phyloP scores from a whole-genome alignment of 1,284 basidiomycete species.

The Puccinia coronata region DNA sequence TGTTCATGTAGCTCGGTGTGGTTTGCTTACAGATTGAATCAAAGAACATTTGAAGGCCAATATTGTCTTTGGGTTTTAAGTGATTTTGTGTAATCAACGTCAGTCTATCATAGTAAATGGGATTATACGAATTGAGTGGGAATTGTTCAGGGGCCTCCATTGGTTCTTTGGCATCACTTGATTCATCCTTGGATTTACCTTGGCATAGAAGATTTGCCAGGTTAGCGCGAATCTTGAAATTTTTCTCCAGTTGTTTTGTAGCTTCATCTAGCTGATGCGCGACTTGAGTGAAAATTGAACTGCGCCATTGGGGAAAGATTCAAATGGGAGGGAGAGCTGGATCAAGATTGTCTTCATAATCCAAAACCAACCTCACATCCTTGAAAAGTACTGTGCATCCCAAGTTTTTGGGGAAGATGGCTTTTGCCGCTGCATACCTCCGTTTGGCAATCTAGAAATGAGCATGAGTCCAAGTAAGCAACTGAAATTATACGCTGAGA shows the following conservation, averaged over 20 bases:
- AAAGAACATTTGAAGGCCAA: not conserved
- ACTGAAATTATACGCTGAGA: no score
- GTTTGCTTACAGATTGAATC: not conserved
- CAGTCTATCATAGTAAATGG: conserved; percentile 2
- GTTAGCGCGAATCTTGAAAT: not conserved
- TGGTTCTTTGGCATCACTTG: not conserved
- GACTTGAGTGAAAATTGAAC: conserved; percentile 1
- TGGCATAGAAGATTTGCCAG: not conserved
- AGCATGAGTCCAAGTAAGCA: no score
- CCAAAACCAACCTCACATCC: not conserved
- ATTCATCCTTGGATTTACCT: not conserved
- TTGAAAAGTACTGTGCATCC: conserved; percentile 1
- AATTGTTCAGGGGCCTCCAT: not conserved
- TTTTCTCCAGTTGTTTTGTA: not conserved
- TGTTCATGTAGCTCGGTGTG: conserved; percentile 4
- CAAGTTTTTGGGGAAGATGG: not conserved
- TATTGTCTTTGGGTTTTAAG: not conserved
- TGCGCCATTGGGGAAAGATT: conserved; percentile 27
- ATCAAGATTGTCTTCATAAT: conserved; percentile 19
- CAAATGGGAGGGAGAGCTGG: not conserved
- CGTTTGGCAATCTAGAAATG: not conserved
- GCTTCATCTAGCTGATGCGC: conserved; percentile 25
- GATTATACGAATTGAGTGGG: conserved; percentile 2
- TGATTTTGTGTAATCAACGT: not conserved
- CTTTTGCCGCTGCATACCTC: not conserved